Base-by-base conservation (phyloP, 495 filamentous ascomycete species). In the Lepidopterella palustris region DNA sequence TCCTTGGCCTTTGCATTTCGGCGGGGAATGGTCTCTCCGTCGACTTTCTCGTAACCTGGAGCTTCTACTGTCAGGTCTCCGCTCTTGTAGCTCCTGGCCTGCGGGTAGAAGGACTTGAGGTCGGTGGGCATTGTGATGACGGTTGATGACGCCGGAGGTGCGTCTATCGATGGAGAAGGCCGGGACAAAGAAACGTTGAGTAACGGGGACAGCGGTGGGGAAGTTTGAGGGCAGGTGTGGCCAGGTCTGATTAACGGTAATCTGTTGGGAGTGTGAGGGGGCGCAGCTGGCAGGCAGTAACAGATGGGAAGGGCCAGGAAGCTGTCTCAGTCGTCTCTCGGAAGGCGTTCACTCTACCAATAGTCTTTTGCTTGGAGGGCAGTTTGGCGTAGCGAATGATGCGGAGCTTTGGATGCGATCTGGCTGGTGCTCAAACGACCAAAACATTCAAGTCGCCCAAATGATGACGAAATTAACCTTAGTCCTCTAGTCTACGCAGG, bases 11-110 rank as follows among this genome's bases (percentile, higher is more conserved):
- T 59, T 8, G 87, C 86, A 72, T 90, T 83, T 56, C 92, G 83
- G 60, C 92, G 87, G 6, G 93, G 90, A 57, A 92, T 87, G 0
- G 93, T 97, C 78, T 98, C 92, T 67, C 93, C 93, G 45, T 88
- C 78, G 63, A 88, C 80, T 59, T 83, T 80, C 67, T 84, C 75
- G 63, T 77, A 80, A 58, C 85, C 87, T 15, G 92, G 84, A 15
- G 82, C 87, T 65, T 96, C 89, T 66, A 95, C 82, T 25, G 85
- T 83, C 79, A 88, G 95, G 24, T 89, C 90, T 5, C 77, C 71
- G 64, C 76, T 82, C 61, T 81, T 78, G 56, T 73, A 74, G 73
- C 85, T 82, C 63, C 79, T 81, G 54, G 89, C 89, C 68, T 86
- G 81, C 53, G 64, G 77, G 62, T 56, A 76, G 63, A 71, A 62